Conservation (phyloP, 805 yeast species). For the Metschnikowia chrysomelidarum region DNA sequence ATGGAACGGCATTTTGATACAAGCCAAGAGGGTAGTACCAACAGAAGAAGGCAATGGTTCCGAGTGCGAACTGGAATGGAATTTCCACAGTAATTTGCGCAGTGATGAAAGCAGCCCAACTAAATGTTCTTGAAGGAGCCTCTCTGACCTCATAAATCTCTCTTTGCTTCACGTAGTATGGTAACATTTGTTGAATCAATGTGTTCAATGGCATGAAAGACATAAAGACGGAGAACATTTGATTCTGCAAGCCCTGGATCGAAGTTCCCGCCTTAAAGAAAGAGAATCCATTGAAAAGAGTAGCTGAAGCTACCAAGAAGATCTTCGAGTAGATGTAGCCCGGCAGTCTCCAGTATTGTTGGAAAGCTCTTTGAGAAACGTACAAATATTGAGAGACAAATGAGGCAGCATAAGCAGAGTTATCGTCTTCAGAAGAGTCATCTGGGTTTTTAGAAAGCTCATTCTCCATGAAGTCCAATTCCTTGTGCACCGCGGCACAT, state of each 20-base stretch:
- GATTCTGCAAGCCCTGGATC: slow-evolving; percentile 65
- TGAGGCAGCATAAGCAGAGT: slow-evolving; percentile 20
- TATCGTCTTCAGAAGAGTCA: slow-evolving; percentile 23
- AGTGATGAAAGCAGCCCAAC: slow-evolving; percentile 41
- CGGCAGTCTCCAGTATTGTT: slow-evolving; percentile 62
- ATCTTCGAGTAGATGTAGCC: slow-evolving; percentile 61
- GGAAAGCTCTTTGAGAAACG: slow-evolving; percentile 20
- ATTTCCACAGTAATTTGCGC: slow-evolving; percentile 46
- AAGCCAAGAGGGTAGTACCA: slow-evolving; percentile 54
- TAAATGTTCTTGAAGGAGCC: slow-evolving; percentile 42
- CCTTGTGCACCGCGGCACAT: slow-evolving; percentile 53
- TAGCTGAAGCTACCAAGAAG: slow-evolving; percentile 50
- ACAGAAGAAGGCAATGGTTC: slow-evolving; percentile 62
- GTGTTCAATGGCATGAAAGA: slow-evolving; percentile 39
- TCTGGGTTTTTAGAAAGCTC: slow-evolving; percentile 38
- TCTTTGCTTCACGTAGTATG: slow-evolving; percentile 44
- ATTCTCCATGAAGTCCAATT: slow-evolving; percentile 61
- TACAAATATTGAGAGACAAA: slow-evolving; percentile 16
- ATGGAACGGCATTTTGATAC: slow-evolving; percentile 18
- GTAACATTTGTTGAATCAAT: slow-evolving; percentile 40
- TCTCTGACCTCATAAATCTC: slow-evolving; percentile 48
- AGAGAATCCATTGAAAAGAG: slow-evolving; percentile 70
- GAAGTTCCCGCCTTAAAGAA: slow-evolving; percentile 64
- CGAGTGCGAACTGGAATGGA: slow-evolving; percentile 45
- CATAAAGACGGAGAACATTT: slow-evolving; percentile 51